Percentiles rank a stretch among this genome's conserved stretches.
These are phyloP conservation scores for Cryptococcus deneoformans DNA, from an alignment of 1,284 basidiomycete genomes.

Conservation along the genomic window DNA sequence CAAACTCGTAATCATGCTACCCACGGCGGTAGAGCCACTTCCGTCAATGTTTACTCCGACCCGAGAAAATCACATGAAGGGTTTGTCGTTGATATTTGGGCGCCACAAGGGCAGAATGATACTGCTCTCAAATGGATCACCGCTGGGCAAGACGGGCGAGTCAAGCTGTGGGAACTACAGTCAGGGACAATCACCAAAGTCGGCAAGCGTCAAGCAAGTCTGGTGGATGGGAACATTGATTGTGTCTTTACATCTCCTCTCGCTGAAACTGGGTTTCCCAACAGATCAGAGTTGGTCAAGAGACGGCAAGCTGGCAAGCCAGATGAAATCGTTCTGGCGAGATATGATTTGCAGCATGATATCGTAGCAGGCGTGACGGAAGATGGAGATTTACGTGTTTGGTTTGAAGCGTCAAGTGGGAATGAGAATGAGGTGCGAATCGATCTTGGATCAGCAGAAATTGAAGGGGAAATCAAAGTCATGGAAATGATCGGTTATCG, in stretches of 20 bases:
- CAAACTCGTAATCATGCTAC: slow-evolving; percentile 31
- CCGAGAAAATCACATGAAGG: slow-evolving; percentile 31
- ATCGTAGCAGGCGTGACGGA: slow-evolving; percentile 37
- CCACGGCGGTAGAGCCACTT: slow-evolving; percentile 35
- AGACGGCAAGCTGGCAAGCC: slow-evolving; percentile 26
- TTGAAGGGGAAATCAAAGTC: slow-evolving; percentile 16
- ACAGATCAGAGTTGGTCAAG: slow-evolving; percentile 34
- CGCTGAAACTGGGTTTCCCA: slow-evolving; percentile 18
- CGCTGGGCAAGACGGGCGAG: slow-evolving; percentile 42
- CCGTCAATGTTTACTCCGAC: slow-evolving; percentile 31
- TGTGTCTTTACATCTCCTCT: slow-evolving; percentile 37
- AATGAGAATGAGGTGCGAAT: slow-evolving; percentile 23
- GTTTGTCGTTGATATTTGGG: slow-evolving; percentile 31
- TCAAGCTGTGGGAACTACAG: slow-evolving; percentile 43
- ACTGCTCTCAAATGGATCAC: slow-evolving; percentile 36
- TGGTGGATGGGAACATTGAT: slow-evolving; percentile 13
- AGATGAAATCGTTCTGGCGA: slow-evolving; percentile 33
- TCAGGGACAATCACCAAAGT: slow-evolving; percentile 13
- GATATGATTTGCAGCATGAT: slow-evolving; percentile 27
- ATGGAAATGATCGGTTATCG: slow-evolving; percentile 16
- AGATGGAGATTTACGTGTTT: slow-evolving; percentile 40
- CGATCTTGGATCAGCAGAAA: slow-evolving; percentile 30
- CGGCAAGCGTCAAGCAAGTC: background rate
- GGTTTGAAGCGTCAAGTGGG: slow-evolving; percentile 19
- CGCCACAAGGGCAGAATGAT: slow-evolving; percentile 9